Conservation (phyloP, 495 filamentous ascomycete species). For the Acidomyces sp. region DNA sequence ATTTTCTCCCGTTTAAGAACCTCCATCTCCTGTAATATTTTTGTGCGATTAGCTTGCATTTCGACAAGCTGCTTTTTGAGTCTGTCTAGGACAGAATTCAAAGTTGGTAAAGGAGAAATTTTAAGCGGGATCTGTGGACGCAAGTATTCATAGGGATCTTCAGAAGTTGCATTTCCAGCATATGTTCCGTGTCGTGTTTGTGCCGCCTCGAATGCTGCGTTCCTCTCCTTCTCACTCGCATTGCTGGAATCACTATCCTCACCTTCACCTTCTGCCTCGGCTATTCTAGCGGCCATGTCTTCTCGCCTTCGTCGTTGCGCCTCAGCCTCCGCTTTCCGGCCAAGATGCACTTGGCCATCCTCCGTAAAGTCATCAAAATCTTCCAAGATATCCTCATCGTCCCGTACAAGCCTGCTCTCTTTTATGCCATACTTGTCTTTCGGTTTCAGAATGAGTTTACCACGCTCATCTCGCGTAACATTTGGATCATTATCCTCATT, state of each 20-base stretch:
- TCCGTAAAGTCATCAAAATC: slow-evolving; percentile 88
- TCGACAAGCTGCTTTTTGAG: slow-evolving; percentile 40
- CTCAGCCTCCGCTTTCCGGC: slow-evolving; percentile 67
- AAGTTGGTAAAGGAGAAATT: slow-evolving; percentile 43
- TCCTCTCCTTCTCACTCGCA: slow-evolving; percentile 67
- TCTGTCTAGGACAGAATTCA: slow-evolving; percentile 36
- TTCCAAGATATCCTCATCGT: slow-evolving; percentile 91
- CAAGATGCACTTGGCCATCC: slow-evolving; percentile 67
- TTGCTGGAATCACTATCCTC: slow-evolving; percentile 38
- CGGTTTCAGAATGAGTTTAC: slow-evolving; percentile 15
- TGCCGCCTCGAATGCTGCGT: slow-evolving; percentile 74
- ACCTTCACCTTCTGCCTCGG: slow-evolving; percentile 58
- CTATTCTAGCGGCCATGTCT: slow-evolving; percentile 74
- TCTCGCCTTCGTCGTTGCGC: slow-evolving; percentile 51
- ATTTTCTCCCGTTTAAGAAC: slow-evolving; percentile 51
- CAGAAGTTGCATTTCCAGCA: slow-evolving; percentile 30
- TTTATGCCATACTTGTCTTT: slow-evolving; percentile 39
- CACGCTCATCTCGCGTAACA: slow-evolving; percentile 10
- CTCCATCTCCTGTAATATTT: slow-evolving; percentile 45
- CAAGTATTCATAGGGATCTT: slow-evolving; percentile 22
- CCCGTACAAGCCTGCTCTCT: slow-evolving; percentile 63
- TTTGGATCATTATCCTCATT: slow-evolving; percentile 35
- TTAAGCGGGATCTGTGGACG: slow-evolving; percentile 41
- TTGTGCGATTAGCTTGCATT: slow-evolving; percentile 42
- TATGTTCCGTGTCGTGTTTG: slow-evolving; percentile 64